phyloP scores from a whole-genome alignment of 169 alveolate genomes.

The Babesia ovis region DNA sequence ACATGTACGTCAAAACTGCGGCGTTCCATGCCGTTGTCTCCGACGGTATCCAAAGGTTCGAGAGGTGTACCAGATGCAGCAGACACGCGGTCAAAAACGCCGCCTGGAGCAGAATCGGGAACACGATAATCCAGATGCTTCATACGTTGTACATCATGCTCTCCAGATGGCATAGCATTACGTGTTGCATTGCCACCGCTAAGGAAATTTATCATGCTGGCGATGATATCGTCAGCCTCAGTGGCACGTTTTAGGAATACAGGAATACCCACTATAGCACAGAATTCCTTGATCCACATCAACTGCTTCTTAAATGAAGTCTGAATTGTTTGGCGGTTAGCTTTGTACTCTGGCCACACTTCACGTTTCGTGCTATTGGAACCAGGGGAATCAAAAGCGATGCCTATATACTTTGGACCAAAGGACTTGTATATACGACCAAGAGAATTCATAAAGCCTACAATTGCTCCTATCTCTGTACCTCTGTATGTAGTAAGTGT shows the following conservation, averaged over 20 bases:
- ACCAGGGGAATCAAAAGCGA: constrained; percentile 77
- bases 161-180: neutral
- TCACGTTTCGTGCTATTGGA: constrained; percentile 72
- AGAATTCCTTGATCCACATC: constrained; percentile 71
- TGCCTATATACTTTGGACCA: constrained; percentile 71
- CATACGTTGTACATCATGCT: constrained; percentile 10
- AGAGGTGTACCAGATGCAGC: constrained; percentile 2
- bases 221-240: constrained; percentile 77
- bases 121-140: constrained; percentile 23
- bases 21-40: neutral
- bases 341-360: constrained; percentile 77
- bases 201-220: constrained; percentile 63
- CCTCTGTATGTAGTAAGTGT: constrained; percentile 70
- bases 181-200: constrained; percentile 27
- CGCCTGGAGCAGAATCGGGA: constrained; percentile 18
- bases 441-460: constrained; percentile 77
- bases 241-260: constrained; percentile 64
- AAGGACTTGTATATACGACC: constrained; percentile 67
- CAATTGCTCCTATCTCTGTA: constrained; percentile 71
- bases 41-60: constrained; percentile 7
- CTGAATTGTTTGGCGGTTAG: constrained; percentile 66
- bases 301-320: constrained; percentile 73
- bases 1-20: constrained; percentile 63
- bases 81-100: constrained; percentile 47
- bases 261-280: constrained; percentile 75